Base-by-base conservation (phyloP, 1,284 basidiomycete genomes). In the Malassezia pachydermatis region DNA sequence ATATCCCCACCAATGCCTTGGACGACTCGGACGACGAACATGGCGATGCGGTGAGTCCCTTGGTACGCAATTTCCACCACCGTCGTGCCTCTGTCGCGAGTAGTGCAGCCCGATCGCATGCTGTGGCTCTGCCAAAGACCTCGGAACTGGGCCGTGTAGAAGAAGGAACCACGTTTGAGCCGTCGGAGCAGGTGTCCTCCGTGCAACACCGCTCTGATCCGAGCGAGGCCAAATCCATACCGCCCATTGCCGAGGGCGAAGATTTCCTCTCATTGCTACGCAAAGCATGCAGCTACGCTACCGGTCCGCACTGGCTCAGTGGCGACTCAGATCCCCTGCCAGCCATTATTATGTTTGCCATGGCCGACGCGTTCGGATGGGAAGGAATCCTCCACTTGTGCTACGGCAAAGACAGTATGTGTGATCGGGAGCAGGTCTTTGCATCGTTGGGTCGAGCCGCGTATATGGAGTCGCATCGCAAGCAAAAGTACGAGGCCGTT, bases 321-420 rank as follows among this genome's bases (percentile, higher is more conserved):
- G 42, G 47, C 9, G 48, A 46, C 11, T 48, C 47, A n/a, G 67
- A 70, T 30, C 63, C 67, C 14, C 45, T 67, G 13, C 57, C 63
- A 0, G 38, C 64, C 36, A 59, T 57, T 11, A 16, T 70, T n/a
- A 32, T 58, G 8, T 58, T 49, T 16, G 65, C 67, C 0, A 41
- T 68, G 5, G 62, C 58, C 2, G 37, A 57, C 22, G 60, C 63
- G 2, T 46, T 70, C n/a, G 67, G 67, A 8, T 70, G 67, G 67
- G 60, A 66, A 27, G 66, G 65, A 13, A 59, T 68, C 48, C 58
- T 68, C 60, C 56, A 63, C 16, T 55, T 70, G 16, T 70, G 67
- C 51, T 70, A 70, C 32, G 67, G 67, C 13, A 41, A 45, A 17
- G 62, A 58, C 24, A 66, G 63, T 45, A 46, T 47, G 20, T 53